Percentiles rank a stretch among this genome's conserved stretches.
Conservation (phyloP, 139 green algal genomes). For the Protoeuglena noctilucae region DNA sequence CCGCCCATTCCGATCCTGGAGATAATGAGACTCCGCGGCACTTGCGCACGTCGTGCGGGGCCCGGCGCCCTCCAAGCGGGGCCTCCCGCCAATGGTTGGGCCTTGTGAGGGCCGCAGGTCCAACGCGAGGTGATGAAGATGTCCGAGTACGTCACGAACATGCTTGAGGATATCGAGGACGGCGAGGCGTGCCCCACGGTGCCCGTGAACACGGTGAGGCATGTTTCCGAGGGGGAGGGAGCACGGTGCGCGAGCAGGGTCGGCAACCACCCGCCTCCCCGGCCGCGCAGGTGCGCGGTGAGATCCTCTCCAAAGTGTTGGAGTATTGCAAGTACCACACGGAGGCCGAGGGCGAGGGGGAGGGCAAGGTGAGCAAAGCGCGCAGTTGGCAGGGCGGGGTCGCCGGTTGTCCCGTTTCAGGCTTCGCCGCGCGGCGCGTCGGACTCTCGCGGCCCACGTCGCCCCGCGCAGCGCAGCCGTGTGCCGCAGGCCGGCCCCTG, state of each 20-base stretch:
- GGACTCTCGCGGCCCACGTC: too few species aligned
- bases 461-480: too few species aligned
- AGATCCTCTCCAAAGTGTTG: slow-evolving; percentile 61
- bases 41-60: neutral
- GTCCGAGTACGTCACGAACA: neutral
- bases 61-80: neutral
- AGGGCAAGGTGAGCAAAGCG: too few species aligned
- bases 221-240: too few species aligned
- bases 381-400: too few species aligned
- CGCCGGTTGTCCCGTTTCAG: too few species aligned
- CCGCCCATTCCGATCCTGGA: slow-evolving; percentile 1
- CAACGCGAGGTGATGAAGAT: slow-evolving; percentile 6
- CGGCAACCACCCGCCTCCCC: slow-evolving; percentile 24
- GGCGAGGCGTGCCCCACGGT: neutral
- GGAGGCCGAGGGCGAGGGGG: slow-evolving; percentile 46
- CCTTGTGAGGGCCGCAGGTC: neutral
- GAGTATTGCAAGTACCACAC: slow-evolving; percentile 95
- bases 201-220: slow-evolving; percentile 14
- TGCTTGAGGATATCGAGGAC: neutral
- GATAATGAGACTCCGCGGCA: slow-evolving; percentile 4
- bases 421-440: too few species aligned
- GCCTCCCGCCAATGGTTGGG: neutral
- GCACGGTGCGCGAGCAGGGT: too few species aligned
- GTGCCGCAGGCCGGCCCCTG: too few species aligned
- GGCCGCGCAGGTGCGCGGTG: slow-evolving; percentile 31